phyloP scores from a whole-genome alignment of 805 yeast species.

The Metschnikowia reukaufii region DNA sequence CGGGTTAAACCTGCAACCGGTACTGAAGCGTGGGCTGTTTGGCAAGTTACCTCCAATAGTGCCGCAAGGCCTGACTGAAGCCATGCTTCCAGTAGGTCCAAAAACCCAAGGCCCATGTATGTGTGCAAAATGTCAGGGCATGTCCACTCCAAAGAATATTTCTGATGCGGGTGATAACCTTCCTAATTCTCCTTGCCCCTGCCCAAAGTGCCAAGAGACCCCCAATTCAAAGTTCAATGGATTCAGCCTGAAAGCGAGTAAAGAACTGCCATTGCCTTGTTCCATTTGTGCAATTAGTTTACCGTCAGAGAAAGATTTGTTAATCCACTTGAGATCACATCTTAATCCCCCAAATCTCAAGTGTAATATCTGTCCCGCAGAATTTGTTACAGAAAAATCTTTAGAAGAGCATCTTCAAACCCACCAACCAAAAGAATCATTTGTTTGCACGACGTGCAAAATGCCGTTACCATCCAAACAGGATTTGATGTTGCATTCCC shows the following conservation, averaged over 20 bases:
- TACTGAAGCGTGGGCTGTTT: too few relatives aligned
- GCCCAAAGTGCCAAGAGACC: too few relatives aligned
- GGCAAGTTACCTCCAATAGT: too few relatives aligned
- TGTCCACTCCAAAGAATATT: too few relatives aligned
- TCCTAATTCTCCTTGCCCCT: too few relatives aligned
- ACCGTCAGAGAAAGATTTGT: not conserved
- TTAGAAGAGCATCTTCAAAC: not conserved
- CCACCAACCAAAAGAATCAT: not conserved
- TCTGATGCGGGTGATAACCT: too few relatives aligned
- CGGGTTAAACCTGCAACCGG: too few relatives aligned
- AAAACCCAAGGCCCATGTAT: too few relatives aligned
- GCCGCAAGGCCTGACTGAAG: too few relatives aligned
- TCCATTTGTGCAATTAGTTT: not conserved
- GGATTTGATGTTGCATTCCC: not conserved
- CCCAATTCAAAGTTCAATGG: not conserved
- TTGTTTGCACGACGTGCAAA: not conserved
- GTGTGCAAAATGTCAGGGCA: too few relatives aligned
- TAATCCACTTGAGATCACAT: not conserved
- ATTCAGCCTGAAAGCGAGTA: not conserved
- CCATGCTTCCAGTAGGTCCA: too few relatives aligned
- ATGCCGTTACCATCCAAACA: not conserved
- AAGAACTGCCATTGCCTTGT: not conserved
- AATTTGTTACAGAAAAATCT: not conserved
- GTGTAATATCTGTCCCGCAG: not conserved
- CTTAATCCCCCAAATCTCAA: not conserved